phyloP scores from a whole-genome alignment of 2,329 filamentous ascomycete species.

The Pestalotiopsis sp. region DNA sequence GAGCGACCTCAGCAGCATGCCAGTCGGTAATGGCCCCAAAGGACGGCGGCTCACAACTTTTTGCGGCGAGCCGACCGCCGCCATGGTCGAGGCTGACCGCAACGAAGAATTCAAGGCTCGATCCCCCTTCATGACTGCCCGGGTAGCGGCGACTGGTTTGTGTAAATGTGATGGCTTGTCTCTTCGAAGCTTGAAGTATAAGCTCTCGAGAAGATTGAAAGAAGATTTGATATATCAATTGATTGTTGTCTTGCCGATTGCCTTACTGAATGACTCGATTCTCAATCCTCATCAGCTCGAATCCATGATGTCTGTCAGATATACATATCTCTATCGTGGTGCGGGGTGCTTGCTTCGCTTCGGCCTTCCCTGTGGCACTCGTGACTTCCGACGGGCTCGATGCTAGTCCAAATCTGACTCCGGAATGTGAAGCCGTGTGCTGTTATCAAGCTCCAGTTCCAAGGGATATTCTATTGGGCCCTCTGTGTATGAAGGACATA shows the following conservation, averaged over 20 bases:
- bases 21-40: constrained; percentile 32
- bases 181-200: not conserved
- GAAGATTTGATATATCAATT: not conserved
- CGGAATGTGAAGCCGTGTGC: not conserved
- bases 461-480: not conserved
- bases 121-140: not conserved
- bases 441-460: not conserved
- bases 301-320: not conserved
- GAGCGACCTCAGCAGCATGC: constrained; percentile 41
- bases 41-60: constrained; percentile 25
- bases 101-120: not conserved
- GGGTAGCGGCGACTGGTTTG: not conserved
- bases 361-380: not conserved
- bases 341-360: not conserved
- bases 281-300: not conserved
- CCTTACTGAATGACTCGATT: not conserved
- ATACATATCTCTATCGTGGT: not conserved
- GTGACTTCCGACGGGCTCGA: not conserved
- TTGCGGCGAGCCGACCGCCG: not conserved
- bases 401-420: not conserved
- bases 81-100: constrained; percentile 1
- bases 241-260: not conserved
- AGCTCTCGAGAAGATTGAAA: not conserved
- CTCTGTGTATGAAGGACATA: not conserved
- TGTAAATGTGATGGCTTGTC: not conserved